Conservation (phyloP, 2,329 filamentous ascomycete species). For the Nannizziopsis arthrosporioides region DNA sequence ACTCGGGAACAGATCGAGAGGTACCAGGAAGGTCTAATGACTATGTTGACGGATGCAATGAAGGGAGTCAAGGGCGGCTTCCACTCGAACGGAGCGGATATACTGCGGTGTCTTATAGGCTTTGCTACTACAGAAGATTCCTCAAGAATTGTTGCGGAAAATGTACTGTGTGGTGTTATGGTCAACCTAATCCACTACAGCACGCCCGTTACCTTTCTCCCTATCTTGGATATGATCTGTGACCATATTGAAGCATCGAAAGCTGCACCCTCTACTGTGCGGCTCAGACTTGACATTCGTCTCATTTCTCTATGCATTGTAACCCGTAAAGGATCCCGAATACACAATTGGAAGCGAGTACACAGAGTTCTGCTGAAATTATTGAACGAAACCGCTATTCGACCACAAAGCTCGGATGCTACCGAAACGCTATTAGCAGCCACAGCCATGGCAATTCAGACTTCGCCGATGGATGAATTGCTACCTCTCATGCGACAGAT, state of each 20-base stretch:
- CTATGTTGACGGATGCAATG: slow-evolving; percentile 73
- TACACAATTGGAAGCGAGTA: slow-evolving; percentile 59
- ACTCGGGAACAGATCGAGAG: slow-evolving; percentile 36
- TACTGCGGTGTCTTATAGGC: slow-evolving; percentile 42
- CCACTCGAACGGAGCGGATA: slow-evolving; percentile 45
- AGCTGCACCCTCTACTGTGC: slow-evolving; percentile 22
- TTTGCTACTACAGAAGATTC: slow-evolving; percentile 20
- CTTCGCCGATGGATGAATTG: slow-evolving; percentile 66
- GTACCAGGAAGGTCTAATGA: slow-evolving; percentile 83
- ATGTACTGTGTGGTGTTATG: slow-evolving; percentile 63
- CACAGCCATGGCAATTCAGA: slow-evolving; percentile 56
- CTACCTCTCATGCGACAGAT: slow-evolving; percentile 58
- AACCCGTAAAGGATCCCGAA: slow-evolving; percentile 67
- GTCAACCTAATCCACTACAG: slow-evolving; percentile 76
- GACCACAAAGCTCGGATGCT: slow-evolving; percentile 18
- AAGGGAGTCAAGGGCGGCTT: slow-evolving; percentile 49
- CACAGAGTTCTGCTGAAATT: slow-evolving; percentile 46
- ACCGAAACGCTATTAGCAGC: slow-evolving; percentile 34
- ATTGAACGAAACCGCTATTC: slow-evolving; percentile 33
- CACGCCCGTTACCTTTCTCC: slow-evolving; percentile 58
- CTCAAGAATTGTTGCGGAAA: slow-evolving; percentile 33
- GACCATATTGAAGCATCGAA: slow-evolving; percentile 32
- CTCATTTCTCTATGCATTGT: slow-evolving; percentile 52
- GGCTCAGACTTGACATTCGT: slow-evolving; percentile 27
- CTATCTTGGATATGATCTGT: slow-evolving; percentile 52